phyloP scores from a whole-genome alignment of 2,329 filamentous ascomycete species.

The Colletotrichum tropicicola region DNA sequence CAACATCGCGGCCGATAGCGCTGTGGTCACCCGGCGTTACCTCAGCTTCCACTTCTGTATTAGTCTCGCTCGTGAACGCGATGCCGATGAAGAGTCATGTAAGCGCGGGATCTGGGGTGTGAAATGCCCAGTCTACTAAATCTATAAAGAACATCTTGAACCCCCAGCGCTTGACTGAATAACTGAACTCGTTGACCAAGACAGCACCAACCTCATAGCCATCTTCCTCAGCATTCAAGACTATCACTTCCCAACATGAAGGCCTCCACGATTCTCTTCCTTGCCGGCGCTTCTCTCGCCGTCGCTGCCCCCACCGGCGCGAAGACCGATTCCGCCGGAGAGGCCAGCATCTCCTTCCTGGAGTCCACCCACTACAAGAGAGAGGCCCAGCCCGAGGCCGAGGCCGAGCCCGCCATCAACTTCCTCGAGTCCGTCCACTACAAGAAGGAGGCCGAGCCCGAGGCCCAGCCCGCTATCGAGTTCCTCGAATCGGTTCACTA shows the following conservation, averaged over 20 bases:
- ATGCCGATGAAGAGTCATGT: neutral
- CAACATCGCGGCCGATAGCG: neutral
- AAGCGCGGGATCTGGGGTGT: neutral
- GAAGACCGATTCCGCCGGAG: neutral
- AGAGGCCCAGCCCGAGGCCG: neutral
- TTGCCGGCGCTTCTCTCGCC: neutral
- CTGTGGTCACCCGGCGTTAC: neutral
- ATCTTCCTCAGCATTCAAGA: no score
- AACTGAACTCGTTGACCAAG: no score
- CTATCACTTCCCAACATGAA: neutral
- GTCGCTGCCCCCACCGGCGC: neutral
- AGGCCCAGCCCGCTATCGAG: slow-evolving; percentile 5
- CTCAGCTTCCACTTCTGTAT: neutral
- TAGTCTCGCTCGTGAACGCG: neutral
- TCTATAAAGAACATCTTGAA: no score
- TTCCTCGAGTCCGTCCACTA: slow-evolving; percentile 10
- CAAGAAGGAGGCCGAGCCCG: slow-evolving; percentile 6
- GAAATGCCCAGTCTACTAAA: neutral
- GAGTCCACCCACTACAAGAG: slow-evolving; percentile 12
- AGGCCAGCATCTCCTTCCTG: slow-evolving; percentile 6
- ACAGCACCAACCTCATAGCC: no score
- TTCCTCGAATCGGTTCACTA: slow-evolving; percentile 14
- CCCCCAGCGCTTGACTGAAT: no score
- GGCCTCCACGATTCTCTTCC: neutral
- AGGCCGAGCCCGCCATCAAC: neutral